phyloP scores from a whole-genome alignment of 805 yeast species.

The Ogataea neopini region DNA sequence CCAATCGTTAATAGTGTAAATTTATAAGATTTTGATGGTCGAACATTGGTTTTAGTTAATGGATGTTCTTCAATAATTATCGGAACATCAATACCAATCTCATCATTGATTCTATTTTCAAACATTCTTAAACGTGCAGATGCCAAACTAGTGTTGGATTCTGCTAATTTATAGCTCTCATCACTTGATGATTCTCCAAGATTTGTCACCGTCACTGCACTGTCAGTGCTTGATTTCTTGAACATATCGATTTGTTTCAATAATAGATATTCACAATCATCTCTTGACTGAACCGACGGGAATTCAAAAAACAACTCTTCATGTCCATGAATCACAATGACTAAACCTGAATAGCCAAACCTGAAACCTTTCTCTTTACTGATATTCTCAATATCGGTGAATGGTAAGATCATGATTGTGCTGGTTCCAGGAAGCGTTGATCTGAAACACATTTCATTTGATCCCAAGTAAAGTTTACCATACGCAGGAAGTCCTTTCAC shows the following conservation, averaged over 20 bases:
- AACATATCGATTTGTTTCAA: conserved; percentile 50
- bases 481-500: conserved; percentile 74
- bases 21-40: conserved; percentile 54
- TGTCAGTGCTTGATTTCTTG: conserved; percentile 27
- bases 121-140: conserved; percentile 64
- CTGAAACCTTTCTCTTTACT: conserved; percentile 67
- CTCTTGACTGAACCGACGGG: conserved; percentile 59
- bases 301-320: conserved; percentile 82
- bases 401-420: conserved; percentile 82
- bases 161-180: conserved; percentile 35
- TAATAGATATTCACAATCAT: conserved; percentile 65
- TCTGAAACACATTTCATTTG: conserved; percentile 71
- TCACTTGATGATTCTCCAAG: conserved; percentile 20
- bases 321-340: conserved; percentile 66
- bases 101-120: conserved; percentile 63
- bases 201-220: conserved; percentile 6
- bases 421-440: conserved; percentile 75
- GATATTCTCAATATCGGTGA: conserved; percentile 68
- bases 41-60: conserved; percentile 36
- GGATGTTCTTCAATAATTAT: conserved; percentile 69
- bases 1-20: conserved; percentile 86
- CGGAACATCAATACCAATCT: conserved; percentile 66
- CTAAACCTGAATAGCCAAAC: conserved; percentile 71
- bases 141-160: conserved; percentile 37
- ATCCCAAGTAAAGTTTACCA: conserved; percentile 80